phyloP scores from a whole-genome alignment of 1,284 basidiomycete genomes.

The Leucoagaricus sp. region DNA sequence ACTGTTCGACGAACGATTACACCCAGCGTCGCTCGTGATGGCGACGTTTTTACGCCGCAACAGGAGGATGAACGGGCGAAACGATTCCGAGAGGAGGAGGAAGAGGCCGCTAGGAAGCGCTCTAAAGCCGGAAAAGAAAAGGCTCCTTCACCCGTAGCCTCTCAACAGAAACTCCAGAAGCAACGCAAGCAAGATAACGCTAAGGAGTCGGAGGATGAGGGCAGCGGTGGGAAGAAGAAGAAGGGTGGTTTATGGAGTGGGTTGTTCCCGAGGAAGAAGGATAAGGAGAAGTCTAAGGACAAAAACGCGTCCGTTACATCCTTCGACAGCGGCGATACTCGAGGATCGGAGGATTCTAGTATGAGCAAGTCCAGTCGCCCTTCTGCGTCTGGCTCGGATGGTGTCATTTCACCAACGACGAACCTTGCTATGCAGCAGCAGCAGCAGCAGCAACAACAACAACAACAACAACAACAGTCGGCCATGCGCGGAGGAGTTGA shows the following conservation, averaged over 20 bases:
- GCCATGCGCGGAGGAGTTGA: slow-evolving; percentile 30
- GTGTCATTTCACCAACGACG: slow-evolving; percentile 47
- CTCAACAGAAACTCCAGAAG: slow-evolving; percentile 30
- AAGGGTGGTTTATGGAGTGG: slow-evolving; percentile 67
- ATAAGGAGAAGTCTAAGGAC: slow-evolving; percentile 65
- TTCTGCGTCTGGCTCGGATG: slow-evolving; percentile 31
- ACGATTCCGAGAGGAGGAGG: slow-evolving; percentile 54
- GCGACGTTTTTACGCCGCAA: slow-evolving; percentile 37
- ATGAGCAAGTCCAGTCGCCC: slow-evolving; percentile 44
- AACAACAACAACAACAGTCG: too few relatives aligned
- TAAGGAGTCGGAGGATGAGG: slow-evolving; percentile 43
- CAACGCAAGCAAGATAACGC: slow-evolving; percentile 64
- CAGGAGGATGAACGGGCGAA: slow-evolving; percentile 58
- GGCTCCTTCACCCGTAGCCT: slow-evolving; percentile 23
- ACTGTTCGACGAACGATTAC: slow-evolving; percentile 78
- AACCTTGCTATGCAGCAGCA: slow-evolving; percentile 57
- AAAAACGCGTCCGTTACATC: slow-evolving; percentile 48
- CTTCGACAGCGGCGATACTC: slow-evolving; percentile 39
- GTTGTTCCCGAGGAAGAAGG: slow-evolving; percentile 77
- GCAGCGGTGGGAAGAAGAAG: slow-evolving; percentile 68
- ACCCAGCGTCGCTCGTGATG: slow-evolving; percentile 69
- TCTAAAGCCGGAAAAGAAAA: slow-evolving; percentile 36
- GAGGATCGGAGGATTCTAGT: slow-evolving; percentile 50
- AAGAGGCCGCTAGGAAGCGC: slow-evolving; percentile 59
- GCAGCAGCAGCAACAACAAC: slow-evolving; percentile 31